phyloP scores from a whole-genome alignment of 805 yeast species.

The Candida saitoana region DNA sequence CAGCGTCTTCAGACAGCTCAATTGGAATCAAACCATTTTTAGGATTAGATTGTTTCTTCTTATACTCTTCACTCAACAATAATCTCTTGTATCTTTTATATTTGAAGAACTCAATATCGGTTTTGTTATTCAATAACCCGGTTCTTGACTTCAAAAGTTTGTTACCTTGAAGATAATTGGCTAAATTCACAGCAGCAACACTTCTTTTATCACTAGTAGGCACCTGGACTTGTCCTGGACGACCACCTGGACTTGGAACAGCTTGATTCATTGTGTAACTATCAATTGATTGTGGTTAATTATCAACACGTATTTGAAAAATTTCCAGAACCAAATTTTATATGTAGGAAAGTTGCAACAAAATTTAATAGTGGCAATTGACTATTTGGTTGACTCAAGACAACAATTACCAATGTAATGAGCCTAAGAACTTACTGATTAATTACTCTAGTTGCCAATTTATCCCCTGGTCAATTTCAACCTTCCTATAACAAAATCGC shows the following conservation, averaged over 20 bases:
- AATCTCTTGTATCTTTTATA: constrained; percentile 82
- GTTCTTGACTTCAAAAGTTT: constrained; percentile 70
- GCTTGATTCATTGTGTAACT: constrained; percentile 2
- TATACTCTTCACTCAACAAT: constrained; percentile 67
- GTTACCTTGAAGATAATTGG: constrained; percentile 65
- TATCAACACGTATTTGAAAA: constrained; percentile 5
- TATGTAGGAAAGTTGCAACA: too few species aligned
- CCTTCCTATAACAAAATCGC: too few species aligned
- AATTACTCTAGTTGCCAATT: too few species aligned
- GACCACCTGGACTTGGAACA: constrained; percentile 5
- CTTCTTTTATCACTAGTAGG: constrained; percentile 17
- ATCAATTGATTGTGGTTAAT: neutral
- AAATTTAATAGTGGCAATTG: too few species aligned
- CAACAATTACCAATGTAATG: too few species aligned
- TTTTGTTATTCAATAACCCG: constrained; percentile 67
- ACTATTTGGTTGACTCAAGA: too few species aligned
- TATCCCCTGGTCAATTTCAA: too few species aligned
- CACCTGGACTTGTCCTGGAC: constrained; percentile 10
- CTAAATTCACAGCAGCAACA: constrained; percentile 65
- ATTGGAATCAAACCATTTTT: constrained; percentile 42
- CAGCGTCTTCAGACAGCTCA: constrained; percentile 50
- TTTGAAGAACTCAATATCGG: constrained; percentile 78
- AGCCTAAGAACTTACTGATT: too few species aligned
- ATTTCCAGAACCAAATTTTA: neutral
- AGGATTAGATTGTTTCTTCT: constrained; percentile 45